Percentiles rank a stretch among this genome's conserved stretches.
These are phyloP conservation scores for Licmophora abbreviata DNA, from an alignment of 108 stramenopile genomes.

Conservation along the genomic window DNA sequence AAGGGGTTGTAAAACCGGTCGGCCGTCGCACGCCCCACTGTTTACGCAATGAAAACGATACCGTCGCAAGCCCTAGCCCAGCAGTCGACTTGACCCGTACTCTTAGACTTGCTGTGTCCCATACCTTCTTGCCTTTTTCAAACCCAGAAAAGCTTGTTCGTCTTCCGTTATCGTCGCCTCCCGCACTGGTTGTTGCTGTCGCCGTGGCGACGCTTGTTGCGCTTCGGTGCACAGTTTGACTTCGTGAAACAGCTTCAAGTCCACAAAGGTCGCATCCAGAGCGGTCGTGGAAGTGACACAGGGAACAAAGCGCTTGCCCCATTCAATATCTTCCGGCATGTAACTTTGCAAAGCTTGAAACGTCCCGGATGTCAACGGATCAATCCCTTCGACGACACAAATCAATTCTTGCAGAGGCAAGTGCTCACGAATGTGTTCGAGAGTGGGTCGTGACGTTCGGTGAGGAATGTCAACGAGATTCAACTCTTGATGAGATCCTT, in stretches of 20 bases:
- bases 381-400: conserved; percentile 66
- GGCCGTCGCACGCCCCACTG: not conserved
- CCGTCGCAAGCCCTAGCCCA: too few relatives aligned
- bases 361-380: conserved; percentile 52
- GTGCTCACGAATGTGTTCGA: conserved; percentile 31
- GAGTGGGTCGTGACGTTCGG: conserved; percentile 20
- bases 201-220: too few relatives aligned
- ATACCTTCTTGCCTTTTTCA: too few relatives aligned
- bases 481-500: conserved; percentile 35
- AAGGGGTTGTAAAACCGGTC: not conserved
- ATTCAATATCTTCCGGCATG: conserved; percentile 69
- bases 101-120: too few relatives aligned
- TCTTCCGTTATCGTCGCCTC: too few relatives aligned
- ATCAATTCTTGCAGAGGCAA: conserved; percentile 45
- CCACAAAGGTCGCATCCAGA: conserved; percentile 18
- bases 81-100: too few relatives aligned
- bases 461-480: conserved; percentile 5
- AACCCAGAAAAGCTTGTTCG: not conserved
- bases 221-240: too few relatives aligned
- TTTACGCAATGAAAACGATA: not conserved
- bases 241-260: conserved; percentile 37
- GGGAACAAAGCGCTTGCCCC: conserved; percentile 47
- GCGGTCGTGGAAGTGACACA: conserved; percentile 22
- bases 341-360: conserved; percentile 77
- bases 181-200: too few relatives aligned